Evolutionary conservation across 2,329 filamentous ascomycete species (phyloP).

Genomic region (Aspergillus ochraceus): DNA sequence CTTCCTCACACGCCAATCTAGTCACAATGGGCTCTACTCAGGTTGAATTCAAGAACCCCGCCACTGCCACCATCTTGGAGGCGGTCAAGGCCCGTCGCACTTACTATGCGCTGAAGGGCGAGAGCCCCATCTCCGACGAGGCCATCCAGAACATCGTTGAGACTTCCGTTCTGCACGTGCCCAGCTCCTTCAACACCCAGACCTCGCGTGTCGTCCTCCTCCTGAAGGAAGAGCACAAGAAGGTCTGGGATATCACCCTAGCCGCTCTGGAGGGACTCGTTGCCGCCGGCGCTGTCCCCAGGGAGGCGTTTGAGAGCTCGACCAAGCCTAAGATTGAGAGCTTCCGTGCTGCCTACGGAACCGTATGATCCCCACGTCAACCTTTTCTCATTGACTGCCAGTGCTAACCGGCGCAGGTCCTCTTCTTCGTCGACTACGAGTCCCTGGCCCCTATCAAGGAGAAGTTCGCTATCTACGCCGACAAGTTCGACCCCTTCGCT

Average conservation of each 20-base stretch:
- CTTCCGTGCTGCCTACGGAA: slow-evolving; percentile 74
- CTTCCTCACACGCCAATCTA: slow-evolving; percentile 11
- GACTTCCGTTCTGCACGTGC: slow-evolving; percentile 63
- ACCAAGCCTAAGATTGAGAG: slow-evolving; percentile 48
- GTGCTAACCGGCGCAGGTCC: slow-evolving; percentile 43
- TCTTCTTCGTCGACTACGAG: slow-evolving; percentile 80
- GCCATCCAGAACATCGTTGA: slow-evolving; percentile 31
- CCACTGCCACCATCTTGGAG: slow-evolving; percentile 31
- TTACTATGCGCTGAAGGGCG: slow-evolving; percentile 32
- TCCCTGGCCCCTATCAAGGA: slow-evolving; percentile 60
- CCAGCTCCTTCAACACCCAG: slow-evolving; percentile 85
- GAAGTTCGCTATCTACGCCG: slow-evolving; percentile 70
- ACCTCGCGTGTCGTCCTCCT: slow-evolving; percentile 75
- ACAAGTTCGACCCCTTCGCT: slow-evolving; percentile 76
- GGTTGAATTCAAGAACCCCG: slow-evolving; percentile 33
- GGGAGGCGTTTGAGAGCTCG: slow-evolving; percentile 48
- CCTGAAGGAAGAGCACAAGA: slow-evolving; percentile 78
- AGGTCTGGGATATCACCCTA: slow-evolving; percentile 78
- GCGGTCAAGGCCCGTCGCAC: slow-evolving; percentile 33
- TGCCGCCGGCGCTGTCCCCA: slow-evolving; percentile 53
- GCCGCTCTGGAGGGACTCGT: slow-evolving; percentile 55
- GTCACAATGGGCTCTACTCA: slow-evolving; percentile 41
- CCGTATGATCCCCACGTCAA: slow-evolving; percentile 53
- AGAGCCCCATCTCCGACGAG: slow-evolving; percentile 34
- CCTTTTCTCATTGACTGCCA: neutral